Evolutionary conservation across 345 rosid species (phyloP).

Genomic region (Erucastrum elatum): DNA sequence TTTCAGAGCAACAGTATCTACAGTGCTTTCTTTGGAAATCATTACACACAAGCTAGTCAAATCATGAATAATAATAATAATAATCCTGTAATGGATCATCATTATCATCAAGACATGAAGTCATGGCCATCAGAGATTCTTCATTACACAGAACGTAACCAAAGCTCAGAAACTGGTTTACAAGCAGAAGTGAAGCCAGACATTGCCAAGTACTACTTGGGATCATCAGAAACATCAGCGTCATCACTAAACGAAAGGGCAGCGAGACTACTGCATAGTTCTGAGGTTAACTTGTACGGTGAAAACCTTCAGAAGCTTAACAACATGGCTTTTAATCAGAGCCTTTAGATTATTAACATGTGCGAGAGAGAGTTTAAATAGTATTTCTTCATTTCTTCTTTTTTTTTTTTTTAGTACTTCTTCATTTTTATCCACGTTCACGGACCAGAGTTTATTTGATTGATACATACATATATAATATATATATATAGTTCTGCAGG

Average conservation of each 20-base stretch:
- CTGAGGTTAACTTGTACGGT: slow-evolving; percentile 30
- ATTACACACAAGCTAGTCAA: slow-evolving; percentile 30
- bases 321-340: slow-evolving; percentile 31
- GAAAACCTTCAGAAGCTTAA: slow-evolving; percentile 31
- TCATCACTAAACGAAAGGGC: slow-evolving; percentile 36
- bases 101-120: slow-evolving; percentile 28
- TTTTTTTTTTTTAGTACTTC: not conserved
- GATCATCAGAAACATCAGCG: slow-evolving; percentile 18
- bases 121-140: slow-evolving; percentile 37
- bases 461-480: not conserved
- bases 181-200: slow-evolving; percentile 40
- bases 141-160: slow-evolving; percentile 31
- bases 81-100: not conserved
- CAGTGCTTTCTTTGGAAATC: slow-evolving; percentile 35
- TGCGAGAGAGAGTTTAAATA: not conserved
- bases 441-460: not conserved
- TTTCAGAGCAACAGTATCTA: slow-evolving; percentile 34
- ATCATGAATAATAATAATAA: slow-evolving; percentile 12
- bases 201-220: slow-evolving; percentile 35
- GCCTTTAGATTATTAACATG: not conserved
- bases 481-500: not conserved
- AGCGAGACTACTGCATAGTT: slow-evolving; percentile 20
- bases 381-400: not conserved
- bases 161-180: slow-evolving; percentile 29
- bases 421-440: not conserved